Percentiles rank a stretch among this genome's conserved stretches.
Conservation (phyloP, 306 rosid species). For the Prunus armeniaca region DNA sequence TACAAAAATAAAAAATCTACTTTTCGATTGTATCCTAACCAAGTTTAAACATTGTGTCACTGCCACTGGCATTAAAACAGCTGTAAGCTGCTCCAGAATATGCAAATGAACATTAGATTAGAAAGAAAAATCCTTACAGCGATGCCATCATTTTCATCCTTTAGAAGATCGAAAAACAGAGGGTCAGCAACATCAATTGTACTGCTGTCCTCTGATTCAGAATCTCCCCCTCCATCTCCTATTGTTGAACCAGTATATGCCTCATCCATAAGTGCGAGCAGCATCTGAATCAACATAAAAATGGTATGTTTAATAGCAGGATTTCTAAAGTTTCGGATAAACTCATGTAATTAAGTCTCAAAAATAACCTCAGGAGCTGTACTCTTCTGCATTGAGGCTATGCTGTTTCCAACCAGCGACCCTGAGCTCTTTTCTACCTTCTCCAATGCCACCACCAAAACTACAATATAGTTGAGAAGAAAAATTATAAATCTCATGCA, state of each 20-base stretch:
- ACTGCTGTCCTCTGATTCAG: constrained; percentile 77
- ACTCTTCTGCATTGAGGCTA: constrained; percentile 93
- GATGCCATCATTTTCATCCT: constrained; percentile 98
- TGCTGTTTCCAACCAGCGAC: constrained; percentile 80
- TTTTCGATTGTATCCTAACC: background rate
- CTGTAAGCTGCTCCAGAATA: background rate
- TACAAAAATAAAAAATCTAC: background rate
- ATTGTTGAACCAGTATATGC: constrained; percentile 96
- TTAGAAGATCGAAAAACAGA: constrained; percentile 81
- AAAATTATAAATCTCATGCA: constrained; percentile 20
- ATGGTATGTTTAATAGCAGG: constrained; percentile 12
- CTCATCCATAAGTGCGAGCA: constrained; percentile 98
- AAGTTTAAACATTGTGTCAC: background rate
- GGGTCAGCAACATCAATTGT: constrained; percentile 80
- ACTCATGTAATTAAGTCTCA: constrained; percentile 16
- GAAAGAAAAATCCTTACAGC: constrained; percentile 53
- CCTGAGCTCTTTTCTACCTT: constrained; percentile 82
- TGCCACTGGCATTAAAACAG: background rate
- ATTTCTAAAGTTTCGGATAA: constrained; percentile 14
- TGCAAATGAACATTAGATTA: constrained; percentile 12
- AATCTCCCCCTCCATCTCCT: constrained; percentile 91
- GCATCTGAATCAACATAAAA: constrained; percentile 57
- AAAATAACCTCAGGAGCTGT: constrained; percentile 81
- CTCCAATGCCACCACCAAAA: constrained; percentile 90
- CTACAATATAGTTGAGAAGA: constrained; percentile 38